phyloP scores from a whole-genome alignment of 2,329 filamentous ascomycete species.

The Colletotrichum shisoi region DNA sequence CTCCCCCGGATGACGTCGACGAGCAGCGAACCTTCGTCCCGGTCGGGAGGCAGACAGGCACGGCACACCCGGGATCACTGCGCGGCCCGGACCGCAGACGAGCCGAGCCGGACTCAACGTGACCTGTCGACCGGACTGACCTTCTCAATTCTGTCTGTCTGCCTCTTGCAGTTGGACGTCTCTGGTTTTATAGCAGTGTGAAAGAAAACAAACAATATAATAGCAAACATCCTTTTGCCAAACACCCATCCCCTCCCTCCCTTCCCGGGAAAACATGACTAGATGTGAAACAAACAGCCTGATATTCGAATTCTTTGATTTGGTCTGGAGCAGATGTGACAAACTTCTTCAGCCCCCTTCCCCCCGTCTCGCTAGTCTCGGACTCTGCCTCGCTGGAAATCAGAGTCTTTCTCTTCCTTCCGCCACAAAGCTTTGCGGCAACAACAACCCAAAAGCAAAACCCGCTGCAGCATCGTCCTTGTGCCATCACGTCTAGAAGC shows the following conservation, averaged over 20 bases:
- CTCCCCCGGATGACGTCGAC: too few relatives aligned
- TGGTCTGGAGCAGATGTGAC: slow-evolving; percentile 12
- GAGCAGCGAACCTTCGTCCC: not conserved
- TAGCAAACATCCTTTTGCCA: not conserved
- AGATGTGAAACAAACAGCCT: not conserved
- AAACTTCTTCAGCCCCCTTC: slow-evolving; percentile 9
- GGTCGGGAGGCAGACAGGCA: not conserved
- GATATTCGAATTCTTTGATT: not conserved
- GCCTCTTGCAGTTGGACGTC: not conserved
- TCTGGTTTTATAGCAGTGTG: not conserved
- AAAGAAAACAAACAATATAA: not conserved
- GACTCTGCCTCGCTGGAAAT: slow-evolving; percentile 19
- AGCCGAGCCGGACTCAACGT: too few relatives aligned
- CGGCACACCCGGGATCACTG: not conserved
- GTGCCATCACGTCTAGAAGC: not conserved
- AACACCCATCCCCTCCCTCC: not conserved
- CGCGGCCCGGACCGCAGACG: not conserved
- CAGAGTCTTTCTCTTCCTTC: not conserved
- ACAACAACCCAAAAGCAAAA: too few relatives aligned
- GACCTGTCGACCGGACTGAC: not conserved
- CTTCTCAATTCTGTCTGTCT: not conserved
- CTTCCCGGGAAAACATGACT: not conserved
- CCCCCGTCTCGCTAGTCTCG: not conserved
- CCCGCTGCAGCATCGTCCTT: not conserved
- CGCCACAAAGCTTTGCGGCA: not conserved